Conservation (phyloP, 2,329 filamentous ascomycete genomes). For the Ophiostoma perfectum region DNA sequence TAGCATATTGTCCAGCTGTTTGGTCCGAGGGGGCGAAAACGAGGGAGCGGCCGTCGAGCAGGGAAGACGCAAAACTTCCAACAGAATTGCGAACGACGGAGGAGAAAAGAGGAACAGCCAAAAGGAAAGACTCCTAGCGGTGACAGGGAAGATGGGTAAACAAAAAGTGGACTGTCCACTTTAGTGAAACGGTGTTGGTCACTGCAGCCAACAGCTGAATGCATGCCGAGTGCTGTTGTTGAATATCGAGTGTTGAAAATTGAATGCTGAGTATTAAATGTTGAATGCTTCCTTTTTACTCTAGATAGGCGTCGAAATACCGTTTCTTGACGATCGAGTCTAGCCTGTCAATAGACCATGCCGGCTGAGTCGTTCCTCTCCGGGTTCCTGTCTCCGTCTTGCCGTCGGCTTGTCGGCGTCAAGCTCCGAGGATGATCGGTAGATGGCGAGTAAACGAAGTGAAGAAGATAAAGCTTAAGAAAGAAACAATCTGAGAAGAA, state of each 20-base stretch:
- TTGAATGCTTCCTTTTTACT: too few relatives aligned
- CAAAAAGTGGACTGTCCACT: constrained; percentile 8
- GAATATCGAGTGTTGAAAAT: too few relatives aligned
- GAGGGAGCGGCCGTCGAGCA: background rate
- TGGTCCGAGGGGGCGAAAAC: background rate
- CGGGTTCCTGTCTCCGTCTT: background rate
- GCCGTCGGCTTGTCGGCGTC: background rate
- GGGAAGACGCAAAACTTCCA: background rate
- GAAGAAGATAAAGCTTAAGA: too few relatives aligned
- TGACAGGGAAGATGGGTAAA: background rate
- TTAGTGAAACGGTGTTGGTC: background rate
- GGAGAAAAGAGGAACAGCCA: background rate
- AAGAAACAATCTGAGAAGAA: too few relatives aligned
- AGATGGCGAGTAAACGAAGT: too few relatives aligned
- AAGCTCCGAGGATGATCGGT: too few relatives aligned
- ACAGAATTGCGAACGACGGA: background rate
- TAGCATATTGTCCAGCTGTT: background rate
- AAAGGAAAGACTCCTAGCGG: background rate
- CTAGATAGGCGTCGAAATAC: too few relatives aligned
- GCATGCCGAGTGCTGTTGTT: too few relatives aligned
- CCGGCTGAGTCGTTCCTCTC: background rate
- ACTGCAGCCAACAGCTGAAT: background rate
- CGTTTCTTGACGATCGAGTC: background rate
- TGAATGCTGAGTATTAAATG: too few relatives aligned
- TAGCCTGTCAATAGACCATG: background rate